Evolutionary conservation across 2,329 filamentous ascomycete genomes (phyloP), one percentile per base, ranked within the genome.

Genomic region (Colletotrichum lentis): DNA sequence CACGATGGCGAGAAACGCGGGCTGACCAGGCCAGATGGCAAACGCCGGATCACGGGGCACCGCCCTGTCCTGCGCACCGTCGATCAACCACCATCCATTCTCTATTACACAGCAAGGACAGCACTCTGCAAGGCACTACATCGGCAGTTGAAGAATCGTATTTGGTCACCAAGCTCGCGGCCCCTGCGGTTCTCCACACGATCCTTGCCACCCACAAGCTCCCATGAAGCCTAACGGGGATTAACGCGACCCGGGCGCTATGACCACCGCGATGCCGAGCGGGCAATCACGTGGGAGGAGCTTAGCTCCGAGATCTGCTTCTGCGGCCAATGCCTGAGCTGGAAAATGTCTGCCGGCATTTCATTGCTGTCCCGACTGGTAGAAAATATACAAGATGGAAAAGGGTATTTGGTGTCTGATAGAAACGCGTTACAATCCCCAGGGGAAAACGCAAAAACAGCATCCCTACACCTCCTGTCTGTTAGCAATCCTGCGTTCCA

Each of bases 211-310:
- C 35, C 60, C 55, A 55, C 11, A 24, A 56, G 47, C 55, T 60
- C 37, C 24, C 14, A n/a, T 24, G 41, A 39, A 39, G 27, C 71
- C 70, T 62, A 69, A 73, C 71, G 73, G 70, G 72, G 74, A 70
- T 74, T 76, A 74, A 72, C 50, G 64, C 22, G 24, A 67, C 27
- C 37, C 50, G 18, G 67, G 69, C 75, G 74, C 75, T 76, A 75
- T 75, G 75, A 72, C 74, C 75, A 75, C 61, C 55, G 35, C n/a
- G 53, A 59, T 69, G 54, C 67, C 71, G 12, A 47, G 16, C n/a
- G 8, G 31, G 37, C 39, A 24, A 39, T 69, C 73, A 74, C 75
- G 76, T 69, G 66, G 49, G 16, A 14, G 5, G 5, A 46, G 31
- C 16, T 66, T 61, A 49, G 52, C 55, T 41, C 14, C 43, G 24